phyloP scores from a whole-genome alignment of 805 yeast species.

The Metschnikowia orientalis region DNA sequence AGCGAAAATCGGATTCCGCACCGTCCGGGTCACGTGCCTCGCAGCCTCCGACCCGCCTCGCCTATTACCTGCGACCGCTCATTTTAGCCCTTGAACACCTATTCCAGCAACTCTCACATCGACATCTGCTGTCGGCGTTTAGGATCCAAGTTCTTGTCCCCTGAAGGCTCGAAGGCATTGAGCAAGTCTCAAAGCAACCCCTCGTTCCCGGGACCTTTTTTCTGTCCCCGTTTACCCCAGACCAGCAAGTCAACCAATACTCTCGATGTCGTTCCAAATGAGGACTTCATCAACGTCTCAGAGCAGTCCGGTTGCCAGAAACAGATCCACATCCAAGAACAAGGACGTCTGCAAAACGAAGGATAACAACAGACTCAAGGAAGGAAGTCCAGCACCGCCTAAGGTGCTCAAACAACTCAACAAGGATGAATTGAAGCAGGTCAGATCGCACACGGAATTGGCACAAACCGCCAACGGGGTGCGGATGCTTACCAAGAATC shows the following conservation, averaged over 20 bases:
- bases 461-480: slow-evolving; percentile 83
- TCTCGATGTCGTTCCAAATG: not conserved
- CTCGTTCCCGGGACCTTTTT: not conserved
- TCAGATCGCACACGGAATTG: slow-evolving; percentile 66
- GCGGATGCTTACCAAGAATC: slow-evolving; percentile 65
- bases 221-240: not conserved
- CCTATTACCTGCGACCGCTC: no score
- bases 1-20: no score
- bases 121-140: no score
- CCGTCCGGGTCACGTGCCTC: no score
- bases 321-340: not conserved
- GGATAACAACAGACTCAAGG: slow-evolving; percentile 4
- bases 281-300: not conserved
- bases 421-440: slow-evolving; percentile 46
- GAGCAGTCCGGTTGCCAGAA: slow-evolving; percentile 2
- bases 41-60: no score
- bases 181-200: no score
- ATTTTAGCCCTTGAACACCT: no score
- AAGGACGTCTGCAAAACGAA: slow-evolving; percentile 1
- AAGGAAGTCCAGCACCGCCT: slow-evolving; percentile 8
- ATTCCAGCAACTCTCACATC: no score
- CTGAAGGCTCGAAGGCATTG: no score
- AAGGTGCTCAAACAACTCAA: slow-evolving; percentile 25
- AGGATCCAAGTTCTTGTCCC: no score
- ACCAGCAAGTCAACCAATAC: not conserved